Base-by-base conservation (phyloP, 169 alveolate genomes). In the Theileria equi region DNA sequence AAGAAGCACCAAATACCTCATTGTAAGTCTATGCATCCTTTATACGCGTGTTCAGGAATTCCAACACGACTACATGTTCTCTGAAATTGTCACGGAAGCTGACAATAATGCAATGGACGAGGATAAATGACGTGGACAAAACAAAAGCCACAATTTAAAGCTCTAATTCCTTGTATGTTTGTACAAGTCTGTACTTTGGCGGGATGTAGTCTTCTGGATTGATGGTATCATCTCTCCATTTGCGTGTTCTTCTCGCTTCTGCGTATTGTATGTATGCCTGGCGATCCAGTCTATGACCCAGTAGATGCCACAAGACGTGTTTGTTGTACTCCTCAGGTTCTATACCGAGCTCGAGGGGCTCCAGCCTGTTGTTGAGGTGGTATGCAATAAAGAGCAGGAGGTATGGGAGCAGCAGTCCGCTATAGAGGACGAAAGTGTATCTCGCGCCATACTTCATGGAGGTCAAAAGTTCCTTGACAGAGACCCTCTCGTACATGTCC, bases 1-100 rank as follows among this genome's bases (percentile, higher is more conserved):
- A 70, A 85, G 99, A 71, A 84, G 96, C 55, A 94, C 98, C 41
- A 95, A 96, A 74, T 97, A 93, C 90, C 89, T 97, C 32, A 59
- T 76, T 17, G 72, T 61, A 49, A 21, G 68, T 40, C 16, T 10
- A 48, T 48, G 11, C 10, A 48, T 11, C 11, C n/a, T 13, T 10
- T 48, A 48, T 48, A 11, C 11, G 47, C 47, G 47, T 11, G 23
- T 48, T 38, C 40, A 57, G 64, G 96, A 94, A 68, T 92, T 90
- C 83, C 90, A 92, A 80, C 84, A 87, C 62, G 97, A 93, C 61
- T 94, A 90, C 82, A 88, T 93, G 95, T 93, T 92, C 86, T 83
- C 90, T 31, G 97, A 94, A 57, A 28, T 86, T n/a, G n/a, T n/a
- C n/a, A n/a, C n/a, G 41, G 32, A 61, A 31, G 21, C 23, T 29